Evolutionary conservation across 2,329 filamentous ascomycete genomes (phyloP).

Genomic region (Beauveria rudraprayagi): DNA sequence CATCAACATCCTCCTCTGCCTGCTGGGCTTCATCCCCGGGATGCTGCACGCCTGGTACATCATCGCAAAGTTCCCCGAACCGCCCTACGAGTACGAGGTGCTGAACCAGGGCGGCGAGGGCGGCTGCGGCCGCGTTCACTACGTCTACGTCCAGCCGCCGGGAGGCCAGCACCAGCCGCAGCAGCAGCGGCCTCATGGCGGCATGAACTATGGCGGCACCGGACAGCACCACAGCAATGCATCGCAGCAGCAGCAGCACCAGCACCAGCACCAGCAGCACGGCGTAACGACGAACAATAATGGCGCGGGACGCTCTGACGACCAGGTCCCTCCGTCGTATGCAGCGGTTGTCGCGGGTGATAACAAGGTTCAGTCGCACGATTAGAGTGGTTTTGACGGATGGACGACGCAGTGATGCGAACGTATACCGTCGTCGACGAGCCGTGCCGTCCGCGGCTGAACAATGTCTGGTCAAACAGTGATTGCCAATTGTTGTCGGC

Average conservation of each 20-base stretch:
- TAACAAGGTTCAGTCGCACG: conserved; percentile 67
- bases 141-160: conserved; percentile 63
- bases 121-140: conserved; percentile 42
- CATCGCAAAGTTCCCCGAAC: conserved; percentile 80
- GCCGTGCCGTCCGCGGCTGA: neutral
- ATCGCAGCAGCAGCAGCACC: conserved; percentile 3
- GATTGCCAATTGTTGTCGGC: neutral
- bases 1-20: conserved; percentile 89
- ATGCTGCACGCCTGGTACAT: conserved; percentile 98
- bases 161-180: conserved; percentile 28
- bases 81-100: conserved; percentile 60
- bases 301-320: conserved; percentile 21
- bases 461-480: neutral
- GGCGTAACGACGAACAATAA: conserved; percentile 30
- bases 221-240: conserved; percentile 17
- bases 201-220: conserved; percentile 20
- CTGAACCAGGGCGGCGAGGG: conserved; percentile 49
- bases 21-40: conserved; percentile 72
- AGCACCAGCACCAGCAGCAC: conserved; percentile 17
- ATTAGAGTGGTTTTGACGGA: conserved; percentile 22
- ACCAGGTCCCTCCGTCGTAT: conserved; percentile 67
- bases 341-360: conserved; percentile 85
- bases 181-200: conserved; percentile 41
- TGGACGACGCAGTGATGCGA: neutral
- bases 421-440: neutral